A percentile compares a stretch with the other conserved stretches of the same genome.
Conservation (phyloP, 75 land plant species). For the Gnetum montanum region DNA sequence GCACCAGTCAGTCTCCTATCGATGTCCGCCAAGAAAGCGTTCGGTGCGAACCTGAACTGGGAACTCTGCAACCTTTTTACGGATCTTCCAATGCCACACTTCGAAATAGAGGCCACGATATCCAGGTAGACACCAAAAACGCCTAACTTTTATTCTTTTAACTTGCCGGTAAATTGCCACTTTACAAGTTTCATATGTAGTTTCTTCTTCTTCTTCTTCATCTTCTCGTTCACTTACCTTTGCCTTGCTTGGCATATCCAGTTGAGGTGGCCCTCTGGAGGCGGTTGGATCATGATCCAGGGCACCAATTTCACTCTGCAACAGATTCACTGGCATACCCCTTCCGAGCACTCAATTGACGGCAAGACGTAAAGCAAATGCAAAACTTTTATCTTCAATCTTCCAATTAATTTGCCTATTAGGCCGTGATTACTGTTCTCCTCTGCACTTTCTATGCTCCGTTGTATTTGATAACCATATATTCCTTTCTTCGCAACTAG, state of each 20-base stretch:
- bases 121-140: conserved; percentile 8
- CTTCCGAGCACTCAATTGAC: conserved; percentile 55
- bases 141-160: no score
- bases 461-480: no score
- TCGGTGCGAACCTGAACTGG: background rate
- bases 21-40: conserved; percentile 1
- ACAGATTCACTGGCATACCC: conserved; percentile 60
- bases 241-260: conserved; percentile 9
- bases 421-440: background rate
- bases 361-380: conserved; percentile 22
- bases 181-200: no score
- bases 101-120: conserved; percentile 15
- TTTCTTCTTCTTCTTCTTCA: no score
- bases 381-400: background rate
- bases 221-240: background rate
- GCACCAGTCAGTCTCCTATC: conserved; percentile 31
- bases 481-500: no score
- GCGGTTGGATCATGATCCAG: conserved; percentile 18
- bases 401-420: no score
- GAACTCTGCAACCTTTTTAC: conserved; percentile 2
- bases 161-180: no score
- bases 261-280: conserved; percentile 16
- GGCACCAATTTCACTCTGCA: conserved; percentile 19
- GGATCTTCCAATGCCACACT: conserved; percentile 9
- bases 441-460: no score